Conservation (phyloP, 202 grass and related monocot genomes). For the Sporobolus alterniflorus region DNA sequence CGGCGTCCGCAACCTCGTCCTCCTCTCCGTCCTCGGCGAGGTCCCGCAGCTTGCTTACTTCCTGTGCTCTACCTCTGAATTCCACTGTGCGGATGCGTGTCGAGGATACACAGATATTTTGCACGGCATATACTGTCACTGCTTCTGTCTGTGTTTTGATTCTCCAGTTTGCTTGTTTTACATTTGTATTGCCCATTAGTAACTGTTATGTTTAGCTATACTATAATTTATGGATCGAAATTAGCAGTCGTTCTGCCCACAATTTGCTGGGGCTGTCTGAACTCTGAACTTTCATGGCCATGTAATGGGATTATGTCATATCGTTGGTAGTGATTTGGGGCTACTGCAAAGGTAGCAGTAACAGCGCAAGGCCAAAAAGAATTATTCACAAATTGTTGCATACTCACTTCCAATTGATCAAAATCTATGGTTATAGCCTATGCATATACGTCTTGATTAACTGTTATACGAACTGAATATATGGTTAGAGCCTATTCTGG, state of each 20-base stretch:
- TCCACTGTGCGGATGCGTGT: not conserved
- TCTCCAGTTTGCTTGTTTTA: not conserved
- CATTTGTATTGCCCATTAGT: not conserved
- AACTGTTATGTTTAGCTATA: not conserved
- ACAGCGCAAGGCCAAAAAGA: not conserved
- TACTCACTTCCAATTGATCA: not conserved
- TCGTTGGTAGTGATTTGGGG: not conserved
- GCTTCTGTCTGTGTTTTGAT: not conserved
- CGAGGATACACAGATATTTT: not conserved
- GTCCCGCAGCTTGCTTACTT: slow-evolving; percentile 11
- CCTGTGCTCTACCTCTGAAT: not conserved
- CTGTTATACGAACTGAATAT: not conserved
- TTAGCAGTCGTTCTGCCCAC: not conserved
- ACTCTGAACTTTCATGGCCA: not conserved
- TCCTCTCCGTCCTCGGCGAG: slow-evolving; percentile 65
- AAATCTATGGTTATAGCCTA: not conserved
- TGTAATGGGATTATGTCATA: not conserved
- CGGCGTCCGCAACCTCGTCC: slow-evolving; percentile 58
- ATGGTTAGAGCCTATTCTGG: not conserved
- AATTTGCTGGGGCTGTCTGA: not conserved
- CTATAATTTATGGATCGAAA: not conserved
- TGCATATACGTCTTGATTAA: not conserved
- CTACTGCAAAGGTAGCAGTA: not conserved
- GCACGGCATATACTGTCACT: not conserved
- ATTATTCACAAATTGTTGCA: not conserved